phyloP scores from a whole-genome alignment of 2,329 filamentous ascomycete genomes.

The Cladophialophora yegresii region DNA sequence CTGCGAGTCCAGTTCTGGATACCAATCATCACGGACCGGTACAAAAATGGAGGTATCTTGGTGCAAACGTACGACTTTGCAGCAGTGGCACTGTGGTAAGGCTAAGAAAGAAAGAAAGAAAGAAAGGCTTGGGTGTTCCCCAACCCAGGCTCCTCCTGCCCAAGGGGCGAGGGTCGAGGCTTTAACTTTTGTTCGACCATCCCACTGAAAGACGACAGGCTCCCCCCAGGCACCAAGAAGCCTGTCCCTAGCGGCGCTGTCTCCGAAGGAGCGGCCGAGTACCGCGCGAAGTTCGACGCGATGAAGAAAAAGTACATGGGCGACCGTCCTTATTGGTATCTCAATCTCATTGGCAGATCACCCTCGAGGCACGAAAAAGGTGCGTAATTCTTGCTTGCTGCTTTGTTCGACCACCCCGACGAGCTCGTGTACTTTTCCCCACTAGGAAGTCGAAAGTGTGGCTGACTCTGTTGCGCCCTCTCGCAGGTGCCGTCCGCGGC shows the following conservation, averaged over 20 bases:
- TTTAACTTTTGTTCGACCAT: not conserved
- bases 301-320: constrained; percentile 24
- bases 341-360: constrained; percentile 27
- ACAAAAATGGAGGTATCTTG: constrained; percentile 20
- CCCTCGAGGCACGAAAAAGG: constrained; percentile 25
- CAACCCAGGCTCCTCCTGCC: not conserved
- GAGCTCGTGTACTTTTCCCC: not conserved
- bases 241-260: not conserved
- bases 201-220: constrained; percentile 8
- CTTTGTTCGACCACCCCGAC: not conserved
- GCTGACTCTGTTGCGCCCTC: not conserved
- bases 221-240: constrained; percentile 26
- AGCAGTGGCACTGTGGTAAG: constrained; percentile 28
- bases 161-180: not conserved
- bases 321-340: constrained; percentile 24
- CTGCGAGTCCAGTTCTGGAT: constrained; percentile 21
- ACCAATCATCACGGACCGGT: constrained; percentile 9
- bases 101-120: not conserved
- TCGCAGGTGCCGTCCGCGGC: constrained; percentile 26
- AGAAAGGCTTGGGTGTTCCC: not conserved
- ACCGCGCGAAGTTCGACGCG: constrained; percentile 19
- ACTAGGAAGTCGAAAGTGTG: not conserved
- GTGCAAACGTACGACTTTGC: constrained; percentile 24
- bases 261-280: constrained; percentile 19
- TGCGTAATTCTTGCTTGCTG: not conserved